Evolutionary conservation across 2,329 filamentous ascomycete genomes (phyloP).

Genomic region (Microthyrium microscopicum): DNA sequence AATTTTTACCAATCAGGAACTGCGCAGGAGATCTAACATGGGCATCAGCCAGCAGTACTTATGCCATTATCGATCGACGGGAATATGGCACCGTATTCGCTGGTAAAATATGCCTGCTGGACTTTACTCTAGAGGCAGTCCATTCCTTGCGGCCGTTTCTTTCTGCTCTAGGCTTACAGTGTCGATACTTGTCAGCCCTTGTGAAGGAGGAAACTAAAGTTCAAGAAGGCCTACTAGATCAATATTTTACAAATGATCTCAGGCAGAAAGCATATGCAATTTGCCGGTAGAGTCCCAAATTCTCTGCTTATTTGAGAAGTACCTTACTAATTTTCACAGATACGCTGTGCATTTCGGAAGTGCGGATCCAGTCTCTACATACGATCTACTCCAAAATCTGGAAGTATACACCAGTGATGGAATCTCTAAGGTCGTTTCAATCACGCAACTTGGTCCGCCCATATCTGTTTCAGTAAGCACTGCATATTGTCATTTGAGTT

Average conservation of each 20-base stretch:
- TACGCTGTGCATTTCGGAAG: slow-evolving; percentile 8
- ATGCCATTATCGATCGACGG: slow-evolving; percentile 7
- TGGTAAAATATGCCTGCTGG: slow-evolving; percentile 1
- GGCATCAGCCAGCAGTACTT: neutral
- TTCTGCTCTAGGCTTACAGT: slow-evolving; percentile 2
- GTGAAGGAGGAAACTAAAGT: slow-evolving; percentile 8
- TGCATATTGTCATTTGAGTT: slow-evolving; percentile 6
- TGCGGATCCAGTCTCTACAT: neutral
- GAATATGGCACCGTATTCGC: slow-evolving; percentile 7
- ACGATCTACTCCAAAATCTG: neutral
- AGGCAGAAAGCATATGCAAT: slow-evolving; percentile 8
- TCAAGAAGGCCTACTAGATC: neutral
- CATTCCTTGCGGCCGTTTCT: slow-evolving; percentile 5
- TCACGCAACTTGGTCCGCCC: neutral
- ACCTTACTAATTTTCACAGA: neutral
- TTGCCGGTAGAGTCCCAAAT: slow-evolving; percentile 7
- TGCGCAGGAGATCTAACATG: slow-evolving; percentile 1
- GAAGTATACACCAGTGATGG: slow-evolving; percentile 7
- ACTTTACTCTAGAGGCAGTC: slow-evolving; percentile 8
- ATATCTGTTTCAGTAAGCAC: neutral
- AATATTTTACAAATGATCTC: slow-evolving; percentile 3
- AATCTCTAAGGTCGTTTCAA: slow-evolving; percentile 5
- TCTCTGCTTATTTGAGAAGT: neutral
- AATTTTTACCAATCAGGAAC: slow-evolving; percentile 4
- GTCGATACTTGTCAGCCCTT: slow-evolving; percentile 3